These are phyloP conservation scores for Paracoccidioides brasiliensis DNA, from an alignment of 2,329 filamentous ascomycete species.

Conservation along the genomic window DNA sequence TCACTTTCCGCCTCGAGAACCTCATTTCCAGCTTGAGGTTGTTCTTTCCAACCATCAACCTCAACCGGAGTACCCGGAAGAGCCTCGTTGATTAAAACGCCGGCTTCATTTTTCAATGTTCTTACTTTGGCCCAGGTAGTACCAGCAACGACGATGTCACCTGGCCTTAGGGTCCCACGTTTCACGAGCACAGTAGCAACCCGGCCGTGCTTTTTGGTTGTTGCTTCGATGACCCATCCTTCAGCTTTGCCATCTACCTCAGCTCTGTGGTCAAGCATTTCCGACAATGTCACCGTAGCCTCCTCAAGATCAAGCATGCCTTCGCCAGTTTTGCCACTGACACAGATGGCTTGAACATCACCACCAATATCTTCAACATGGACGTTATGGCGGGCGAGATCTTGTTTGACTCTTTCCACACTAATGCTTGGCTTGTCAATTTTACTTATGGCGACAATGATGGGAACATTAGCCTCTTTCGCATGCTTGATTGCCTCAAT, in stretches of 20 bases:
- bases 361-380: slow-evolving; percentile 92
- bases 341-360: slow-evolving; percentile 79
- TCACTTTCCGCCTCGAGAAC: slow-evolving; percentile 74
- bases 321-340: slow-evolving; percentile 85
- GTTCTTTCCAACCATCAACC: slow-evolving; percentile 85
- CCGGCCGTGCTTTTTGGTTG: slow-evolving; percentile 70
- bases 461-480: slow-evolving; percentile 70
- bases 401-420: slow-evolving; percentile 72
- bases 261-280: slow-evolving; percentile 81
- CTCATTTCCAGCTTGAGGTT: slow-evolving; percentile 74
- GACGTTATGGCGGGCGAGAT: slow-evolving; percentile 69
- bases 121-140: slow-evolving; percentile 80
- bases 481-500: slow-evolving; percentile 94
- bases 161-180: slow-evolving; percentile 67
- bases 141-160: slow-evolving; percentile 77
- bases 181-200: slow-evolving; percentile 82
- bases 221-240: slow-evolving; percentile 88
- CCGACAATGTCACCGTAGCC: slow-evolving; percentile 70
- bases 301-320: slow-evolving; percentile 91
- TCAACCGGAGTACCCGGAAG: slow-evolving; percentile 83
- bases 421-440: slow-evolving; percentile 78
- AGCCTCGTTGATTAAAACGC: slow-evolving; percentile 56
- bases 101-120: slow-evolving; percentile 71
- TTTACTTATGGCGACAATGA: slow-evolving; percentile 97
- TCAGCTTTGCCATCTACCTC: slow-evolving; percentile 65